Percentiles rank a stretch among this genome's conserved stretches.
Evolutionary conservation across 192 early-diverging fungal species (phyloP).

Genomic region (Geosiphon pyriformis): DNA sequence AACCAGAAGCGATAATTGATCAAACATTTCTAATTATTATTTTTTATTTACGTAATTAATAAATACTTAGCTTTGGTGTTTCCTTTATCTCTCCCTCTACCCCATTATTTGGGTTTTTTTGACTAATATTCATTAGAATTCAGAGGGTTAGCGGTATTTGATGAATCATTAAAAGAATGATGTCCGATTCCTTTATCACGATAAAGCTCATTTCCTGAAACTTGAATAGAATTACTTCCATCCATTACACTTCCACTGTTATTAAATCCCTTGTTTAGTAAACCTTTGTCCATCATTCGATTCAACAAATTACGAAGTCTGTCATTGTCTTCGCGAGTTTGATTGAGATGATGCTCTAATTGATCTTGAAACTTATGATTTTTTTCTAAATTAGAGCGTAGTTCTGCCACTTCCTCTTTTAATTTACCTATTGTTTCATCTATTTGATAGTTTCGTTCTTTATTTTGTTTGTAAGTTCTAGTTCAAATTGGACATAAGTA

Average conservation of each 20-base stretch:
- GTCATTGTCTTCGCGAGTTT: conserved; percentile 4
- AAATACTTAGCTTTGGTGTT: too few relatives aligned
- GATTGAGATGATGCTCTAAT: neutral
- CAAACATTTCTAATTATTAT: too few relatives aligned
- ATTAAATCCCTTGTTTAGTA: neutral
- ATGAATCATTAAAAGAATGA: neutral
- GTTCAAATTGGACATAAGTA: neutral
- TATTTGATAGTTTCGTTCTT: conserved; percentile 44
- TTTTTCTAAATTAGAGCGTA: neutral
- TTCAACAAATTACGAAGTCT: neutral
- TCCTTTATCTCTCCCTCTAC: too few relatives aligned
- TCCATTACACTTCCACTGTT: neutral
- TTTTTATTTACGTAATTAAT: too few relatives aligned
- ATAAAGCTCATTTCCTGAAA: neutral
- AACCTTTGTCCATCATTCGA: neutral
- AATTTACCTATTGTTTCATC: conserved; percentile 53
- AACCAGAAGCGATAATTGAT: too few relatives aligned
- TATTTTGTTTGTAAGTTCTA: conserved; percentile 43
- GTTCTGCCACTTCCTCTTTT: neutral
- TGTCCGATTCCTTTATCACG: neutral
- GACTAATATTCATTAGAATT: too few relatives aligned
- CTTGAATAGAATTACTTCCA: neutral
- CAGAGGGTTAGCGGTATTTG: too few relatives aligned
- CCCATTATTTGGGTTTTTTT: too few relatives aligned
- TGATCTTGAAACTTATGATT: neutral